A percentile compares a stretch with the other conserved stretches of the same genome.
phyloP scores from a whole-genome alignment of 192 early-diverging fungal genomes.

The Pilaira anomala region DNA sequence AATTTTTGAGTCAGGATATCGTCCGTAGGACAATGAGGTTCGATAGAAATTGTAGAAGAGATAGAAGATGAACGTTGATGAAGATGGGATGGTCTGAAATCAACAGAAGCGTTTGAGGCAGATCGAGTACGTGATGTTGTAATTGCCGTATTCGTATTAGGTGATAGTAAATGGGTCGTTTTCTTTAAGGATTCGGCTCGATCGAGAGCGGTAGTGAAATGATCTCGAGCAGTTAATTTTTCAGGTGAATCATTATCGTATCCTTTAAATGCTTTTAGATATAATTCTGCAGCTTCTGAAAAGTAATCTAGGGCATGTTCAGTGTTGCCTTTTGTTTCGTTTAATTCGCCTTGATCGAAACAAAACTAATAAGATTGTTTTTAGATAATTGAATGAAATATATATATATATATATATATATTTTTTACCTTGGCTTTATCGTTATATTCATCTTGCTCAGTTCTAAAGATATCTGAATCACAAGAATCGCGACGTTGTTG shows the following conservation, averaged over 20 bases:
- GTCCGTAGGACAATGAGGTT: background rate
- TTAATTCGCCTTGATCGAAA: constrained; percentile 24
- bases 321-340: constrained; percentile 37
- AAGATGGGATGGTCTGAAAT: background rate
- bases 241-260: constrained; percentile 6
- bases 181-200: constrained; percentile 49
- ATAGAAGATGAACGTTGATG: background rate
- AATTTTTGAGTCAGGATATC: constrained; percentile 29
- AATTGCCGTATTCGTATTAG: background rate
- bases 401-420: background rate
- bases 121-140: constrained; percentile 4
- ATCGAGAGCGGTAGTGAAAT: constrained; percentile 34
- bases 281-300: constrained; percentile 46
- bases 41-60: constrained; percentile 4
- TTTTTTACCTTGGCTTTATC: constrained; percentile 31
- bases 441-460: constrained; percentile 5
- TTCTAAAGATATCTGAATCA: constrained; percentile 7
- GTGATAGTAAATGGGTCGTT: background rate
- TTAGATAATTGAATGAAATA: background rate
- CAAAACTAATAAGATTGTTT: constrained; percentile 15
- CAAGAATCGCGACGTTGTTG: background rate
- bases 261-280: constrained; percentile 44
- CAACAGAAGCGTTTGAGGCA: background rate
- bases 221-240: constrained; percentile 18
- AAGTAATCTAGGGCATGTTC: constrained; percentile 52